These are phyloP conservation scores for Claviceps cyperi DNA, from an alignment of 2,329 filamentous ascomycete genomes.

Conservation along the genomic window DNA sequence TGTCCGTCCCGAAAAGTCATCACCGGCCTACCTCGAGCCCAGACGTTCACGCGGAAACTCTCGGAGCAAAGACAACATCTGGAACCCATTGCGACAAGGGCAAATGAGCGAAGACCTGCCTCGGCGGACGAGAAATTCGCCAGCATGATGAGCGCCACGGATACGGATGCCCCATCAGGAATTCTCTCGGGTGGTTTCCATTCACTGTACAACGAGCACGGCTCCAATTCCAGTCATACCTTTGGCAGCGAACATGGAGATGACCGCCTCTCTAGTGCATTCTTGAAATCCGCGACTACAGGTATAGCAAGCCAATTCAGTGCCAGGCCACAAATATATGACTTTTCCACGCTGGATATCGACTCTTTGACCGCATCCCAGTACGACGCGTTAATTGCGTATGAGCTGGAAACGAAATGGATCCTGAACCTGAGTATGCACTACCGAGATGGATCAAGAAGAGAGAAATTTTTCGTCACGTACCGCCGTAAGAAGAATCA, in stretches of 20 bases:
- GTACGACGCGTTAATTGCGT: constrained; percentile 52
- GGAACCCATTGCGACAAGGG: constrained; percentile 46
- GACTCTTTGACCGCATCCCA: constrained; percentile 36
- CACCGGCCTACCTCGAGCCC: constrained; percentile 59
- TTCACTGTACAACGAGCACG: constrained; percentile 1
- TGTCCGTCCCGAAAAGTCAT: constrained; percentile 44
- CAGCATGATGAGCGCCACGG: constrained; percentile 12
- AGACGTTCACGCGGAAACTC: constrained; percentile 70
- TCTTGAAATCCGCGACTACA: neutral
- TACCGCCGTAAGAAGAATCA: constrained; percentile 71
- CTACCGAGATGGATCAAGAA: constrained; percentile 79
- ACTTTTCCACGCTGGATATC: constrained; percentile 23
- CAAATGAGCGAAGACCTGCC: constrained; percentile 54
- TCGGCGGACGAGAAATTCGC: constrained; percentile 42
- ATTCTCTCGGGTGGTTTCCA: constrained; percentile 29
- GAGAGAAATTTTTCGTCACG: constrained; percentile 97
- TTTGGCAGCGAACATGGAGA: neutral
- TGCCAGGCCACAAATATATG: constrained; percentile 15
- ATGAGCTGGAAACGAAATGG: constrained; percentile 79
- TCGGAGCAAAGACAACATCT: constrained; percentile 67
- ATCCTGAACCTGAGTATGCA: constrained; percentile 98
- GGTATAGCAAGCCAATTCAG: constrained; percentile 1
- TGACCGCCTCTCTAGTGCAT: neutral
- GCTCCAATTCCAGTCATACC: neutral
- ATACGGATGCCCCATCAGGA: constrained; percentile 28